phyloP scores from a whole-genome alignment of 2,329 filamentous ascomycete genomes.

The Cercospora brassicicola region DNA sequence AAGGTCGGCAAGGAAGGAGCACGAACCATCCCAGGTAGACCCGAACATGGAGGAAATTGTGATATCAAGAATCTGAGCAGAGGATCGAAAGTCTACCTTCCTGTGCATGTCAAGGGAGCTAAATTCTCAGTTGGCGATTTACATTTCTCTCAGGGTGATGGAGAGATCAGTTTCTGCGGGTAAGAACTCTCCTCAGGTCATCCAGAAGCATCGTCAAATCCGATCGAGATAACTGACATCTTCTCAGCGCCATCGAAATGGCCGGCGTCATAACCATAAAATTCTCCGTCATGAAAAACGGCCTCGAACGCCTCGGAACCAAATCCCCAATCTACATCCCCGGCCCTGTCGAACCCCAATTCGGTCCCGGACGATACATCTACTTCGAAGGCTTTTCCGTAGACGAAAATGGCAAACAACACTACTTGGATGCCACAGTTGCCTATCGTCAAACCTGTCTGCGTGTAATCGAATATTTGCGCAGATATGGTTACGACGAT shows the following conservation, averaged over 20 bases:
- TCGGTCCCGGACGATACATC: constrained; percentile 76
- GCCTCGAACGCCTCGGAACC: constrained; percentile 70
- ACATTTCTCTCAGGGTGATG: constrained; percentile 75
- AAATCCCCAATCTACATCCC: constrained; percentile 84
- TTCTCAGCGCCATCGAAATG: constrained; percentile 77
- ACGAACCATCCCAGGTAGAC: constrained; percentile 77
- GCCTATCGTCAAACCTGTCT: constrained; percentile 82
- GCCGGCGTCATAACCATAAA: constrained; percentile 88
- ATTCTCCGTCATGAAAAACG: constrained; percentile 81
- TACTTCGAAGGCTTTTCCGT: constrained; percentile 91
- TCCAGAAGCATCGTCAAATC: background rate
- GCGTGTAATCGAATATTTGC: constrained; percentile 73
- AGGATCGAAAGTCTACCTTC: constrained; percentile 80
- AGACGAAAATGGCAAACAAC: constrained; percentile 83
- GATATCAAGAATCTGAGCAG: constrained; percentile 85
- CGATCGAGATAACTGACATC: background rate
- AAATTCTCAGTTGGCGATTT: constrained; percentile 86
- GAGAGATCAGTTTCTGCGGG: constrained; percentile 73
- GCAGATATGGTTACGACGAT: constrained; percentile 65
- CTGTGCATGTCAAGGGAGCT: constrained; percentile 80
- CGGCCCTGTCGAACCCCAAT: constrained; percentile 84
- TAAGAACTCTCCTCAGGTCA: background rate
- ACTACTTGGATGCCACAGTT: constrained; percentile 82
- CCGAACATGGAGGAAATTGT: constrained; percentile 87
- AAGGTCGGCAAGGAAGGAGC: constrained; percentile 77